Evolutionary conservation across 345 rosid genomes (phyloP), one percentile per base, ranked within the genome.

Genomic region (Sisymbrium irio): DNA sequence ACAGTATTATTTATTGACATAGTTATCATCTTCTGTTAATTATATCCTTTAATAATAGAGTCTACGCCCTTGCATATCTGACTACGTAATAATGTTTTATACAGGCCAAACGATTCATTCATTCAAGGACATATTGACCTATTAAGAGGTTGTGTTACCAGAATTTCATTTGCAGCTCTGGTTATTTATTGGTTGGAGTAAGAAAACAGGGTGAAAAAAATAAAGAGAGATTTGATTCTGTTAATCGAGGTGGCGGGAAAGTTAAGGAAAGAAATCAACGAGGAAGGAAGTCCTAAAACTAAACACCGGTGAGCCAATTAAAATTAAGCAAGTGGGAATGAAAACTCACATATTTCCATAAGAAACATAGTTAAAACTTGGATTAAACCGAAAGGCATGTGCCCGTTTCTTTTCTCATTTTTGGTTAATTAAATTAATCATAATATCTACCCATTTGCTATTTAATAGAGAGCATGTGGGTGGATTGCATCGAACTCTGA

Each of bases 331-430:
- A 68, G 74, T 68, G 69, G 70, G 40, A 7, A 41, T 50, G 14
- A 6, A 7, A 51, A 33, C 7, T 68, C 58, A 61, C 73, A 66
- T 27, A 13, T 36, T 56, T 32, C 59, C 56, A 4, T 54, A 63
- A 64, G 49, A 74, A 74, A 74, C 73, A 67, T 75, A 67, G 37
- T 75, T 67, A 67, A 67, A 53, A 62, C 60, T 53, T 76, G 60
- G 79, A 76, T 76, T 76, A 63, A 69, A 44, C 75, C 66, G 65
- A 25, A 76, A 76, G 75, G 65, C 75, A 76, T 69, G 69, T 69
- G 50, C 15, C 15, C n/a, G 4, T n/a, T 59, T 66, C n/a, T 17
- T 40, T 46, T 35, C 2, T 13, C 0, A n/a, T 3, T 18, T 35
- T 49, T 57, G 45, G 30, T 41, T 32, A 58, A 35, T 4, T 20